Evolutionary conservation across 352 stramenopile genomes (phyloP), one percentile per base, ranked within the genome.

Genomic region (Globisporangium barbulae): DNA sequence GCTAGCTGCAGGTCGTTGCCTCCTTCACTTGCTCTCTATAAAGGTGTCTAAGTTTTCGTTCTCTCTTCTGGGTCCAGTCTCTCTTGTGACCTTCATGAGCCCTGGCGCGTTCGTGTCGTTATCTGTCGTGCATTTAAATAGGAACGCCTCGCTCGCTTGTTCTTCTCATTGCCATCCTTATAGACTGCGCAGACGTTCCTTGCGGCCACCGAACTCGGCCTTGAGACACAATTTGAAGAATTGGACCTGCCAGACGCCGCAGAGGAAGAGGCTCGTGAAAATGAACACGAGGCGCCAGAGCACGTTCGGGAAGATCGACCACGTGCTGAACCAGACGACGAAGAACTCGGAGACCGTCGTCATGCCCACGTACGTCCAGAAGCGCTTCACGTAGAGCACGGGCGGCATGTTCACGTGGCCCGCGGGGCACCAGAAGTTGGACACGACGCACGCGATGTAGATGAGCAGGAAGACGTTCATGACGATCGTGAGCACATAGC

Each of bases 381-480:
- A 94, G 15, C 61, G 68, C 49, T 68, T 78, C 25, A 91, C 76
- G 63, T 90, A 92, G 7, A 91, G 67, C 50, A 92, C 75, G 5
- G 80, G 81, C 15, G 83, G 83, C 77, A 92, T 91, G 25, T 73
- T 81, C 25, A 90, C 63, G 25, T 76, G 65, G 33, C 71, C 64
- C 41, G 70, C 53, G 9, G 76, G 78, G 28, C 76, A 75, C 83
- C 83, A 94, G 60, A 91, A 94, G 72, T 91, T 91, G 33, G 85
- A 94, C 37, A 92, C 70, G 45, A 89, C 78, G 53, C 83, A 91
- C 50, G 81, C 83, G 17, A 75, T 75, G 60, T 88, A 93, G 50
- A 93, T 79, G 52, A 90, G 78, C 65, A 93, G 64, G 56, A 91
- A 85, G 5, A 91, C 74, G 69, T 93, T 89, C 79, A 90, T 89